A percentile compares a stretch with the other conserved stretches of the same genome.
Conservation (phyloP, 768 basidiomycete species). For the Tubosaeta brunneosetosa region DNA sequence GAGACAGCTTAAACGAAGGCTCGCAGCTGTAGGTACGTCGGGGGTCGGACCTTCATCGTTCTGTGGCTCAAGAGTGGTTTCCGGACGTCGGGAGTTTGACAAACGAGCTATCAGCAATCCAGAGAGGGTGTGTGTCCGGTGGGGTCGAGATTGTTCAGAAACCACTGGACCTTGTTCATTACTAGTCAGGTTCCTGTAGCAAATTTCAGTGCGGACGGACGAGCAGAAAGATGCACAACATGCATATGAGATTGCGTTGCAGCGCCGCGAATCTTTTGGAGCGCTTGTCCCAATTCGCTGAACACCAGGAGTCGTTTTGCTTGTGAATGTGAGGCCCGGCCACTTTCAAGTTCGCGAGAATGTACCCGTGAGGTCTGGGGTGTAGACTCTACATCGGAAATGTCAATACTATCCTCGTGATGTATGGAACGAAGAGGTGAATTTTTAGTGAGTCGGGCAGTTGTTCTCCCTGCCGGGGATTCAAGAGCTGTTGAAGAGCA, state of each 20-base stretch:
- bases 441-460: background rate
- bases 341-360: background rate
- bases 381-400: background rate
- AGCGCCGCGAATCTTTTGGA: background rate
- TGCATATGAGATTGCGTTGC: conserved; percentile 6
- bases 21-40: background rate
- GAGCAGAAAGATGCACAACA: background rate
- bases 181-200: background rate
- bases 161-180: background rate
- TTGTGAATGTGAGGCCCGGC: background rate
- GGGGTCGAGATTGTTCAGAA: background rate
- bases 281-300: background rate
- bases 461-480: background rate
- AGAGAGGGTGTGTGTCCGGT: background rate
- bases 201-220: background rate
- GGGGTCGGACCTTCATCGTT: background rate
- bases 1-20: conserved; percentile 6
- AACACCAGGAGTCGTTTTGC: background rate
- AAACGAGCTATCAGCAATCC: background rate
- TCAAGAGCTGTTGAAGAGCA: conserved; percentile 1
- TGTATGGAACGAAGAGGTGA: background rate
- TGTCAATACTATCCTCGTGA: background rate
- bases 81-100: conserved; percentile 1
- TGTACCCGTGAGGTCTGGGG: background rate
- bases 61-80: background rate